A percentile compares a stretch with the other conserved stretches of the same genome.
Conservation (phyloP, 2,329 filamentous ascomycete genomes). For the Dothiorella sarmentorum region DNA sequence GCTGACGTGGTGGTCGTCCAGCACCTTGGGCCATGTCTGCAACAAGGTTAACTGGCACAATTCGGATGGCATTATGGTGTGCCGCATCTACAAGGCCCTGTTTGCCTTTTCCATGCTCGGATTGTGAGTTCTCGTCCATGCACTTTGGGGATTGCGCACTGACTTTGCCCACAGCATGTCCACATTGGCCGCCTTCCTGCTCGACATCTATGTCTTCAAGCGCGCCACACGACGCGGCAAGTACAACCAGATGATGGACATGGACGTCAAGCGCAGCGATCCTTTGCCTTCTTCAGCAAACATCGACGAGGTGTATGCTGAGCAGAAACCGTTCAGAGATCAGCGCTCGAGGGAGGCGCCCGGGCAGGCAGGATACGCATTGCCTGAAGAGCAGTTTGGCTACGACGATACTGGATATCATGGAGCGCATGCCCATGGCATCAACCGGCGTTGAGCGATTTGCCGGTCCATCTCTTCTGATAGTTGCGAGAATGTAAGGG, state of each 20-base stretch:
- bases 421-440: constrained; percentile 26
- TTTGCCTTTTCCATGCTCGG: constrained; percentile 55
- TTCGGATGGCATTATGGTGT: constrained; percentile 54
- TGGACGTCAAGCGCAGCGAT: constrained; percentile 27
- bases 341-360: constrained; percentile 30
- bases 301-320: constrained; percentile 29
- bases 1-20: constrained; percentile 52
- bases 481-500: too few species aligned
- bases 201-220: constrained; percentile 51
- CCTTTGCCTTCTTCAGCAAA: constrained; percentile 16
- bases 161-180: constrained; percentile 32
- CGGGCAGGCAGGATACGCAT: constrained; percentile 36
- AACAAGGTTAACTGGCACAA: constrained; percentile 51
- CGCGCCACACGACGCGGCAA: constrained; percentile 44
- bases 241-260: constrained; percentile 48
- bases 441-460: neutral
- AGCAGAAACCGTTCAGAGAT: constrained; percentile 22
- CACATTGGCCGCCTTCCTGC: constrained; percentile 45
- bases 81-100: constrained; percentile 57
- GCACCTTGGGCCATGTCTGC: constrained; percentile 53
- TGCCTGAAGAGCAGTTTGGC: constrained; percentile 42
- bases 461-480: too few species aligned
- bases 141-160: neutral
- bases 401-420: constrained; percentile 40
- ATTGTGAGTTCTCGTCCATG: constrained; percentile 29